These are phyloP conservation scores for Paramyrothecium sp. DNA, from an alignment of 2,329 filamentous ascomycete species.

Conservation along the genomic window DNA sequence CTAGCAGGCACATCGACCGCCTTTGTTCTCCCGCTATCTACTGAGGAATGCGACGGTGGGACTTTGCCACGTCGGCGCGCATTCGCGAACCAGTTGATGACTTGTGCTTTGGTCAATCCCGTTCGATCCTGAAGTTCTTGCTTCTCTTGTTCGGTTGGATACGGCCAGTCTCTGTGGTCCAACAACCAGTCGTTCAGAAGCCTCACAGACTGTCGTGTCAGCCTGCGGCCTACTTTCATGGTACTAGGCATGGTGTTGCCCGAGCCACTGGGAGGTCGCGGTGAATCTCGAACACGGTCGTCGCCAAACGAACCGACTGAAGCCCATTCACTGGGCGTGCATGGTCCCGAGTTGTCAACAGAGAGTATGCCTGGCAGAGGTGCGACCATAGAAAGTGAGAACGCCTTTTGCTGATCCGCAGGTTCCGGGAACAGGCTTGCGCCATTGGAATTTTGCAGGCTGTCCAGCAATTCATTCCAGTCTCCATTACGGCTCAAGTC, in stretches of 20 bases:
- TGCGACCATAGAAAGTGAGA: not conserved
- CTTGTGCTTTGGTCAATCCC: conserved; percentile 74
- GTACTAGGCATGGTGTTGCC: not conserved
- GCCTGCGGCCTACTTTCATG: conserved; percentile 14
- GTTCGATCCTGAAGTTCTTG: conserved; percentile 71
- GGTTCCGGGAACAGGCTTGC: not conserved
- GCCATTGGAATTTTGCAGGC: not conserved
- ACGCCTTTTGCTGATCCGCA: not conserved
- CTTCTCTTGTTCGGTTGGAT: conserved; percentile 80
- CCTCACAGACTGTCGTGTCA: conserved; percentile 73
- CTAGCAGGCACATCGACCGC: conserved; percentile 57
- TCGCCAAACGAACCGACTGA: not conserved
- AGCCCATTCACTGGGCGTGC: not conserved
- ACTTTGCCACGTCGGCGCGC: conserved; percentile 77
- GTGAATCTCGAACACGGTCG: not conserved
- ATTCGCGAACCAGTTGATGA: conserved; percentile 87
- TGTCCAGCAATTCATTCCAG: not conserved
- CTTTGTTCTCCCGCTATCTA: conserved; percentile 4
- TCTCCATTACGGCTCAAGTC: not conserved
- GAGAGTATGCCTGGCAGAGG: not conserved
- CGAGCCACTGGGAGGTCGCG: not conserved
- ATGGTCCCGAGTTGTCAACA: not conserved
- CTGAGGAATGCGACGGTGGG: conserved; percentile 9
- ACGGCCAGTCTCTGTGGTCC: conserved; percentile 73
- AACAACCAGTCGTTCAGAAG: conserved; percentile 79